Base-by-base conservation (phyloP, 768 basidiomycete genomes). In the Lentinula boryana region DNA sequence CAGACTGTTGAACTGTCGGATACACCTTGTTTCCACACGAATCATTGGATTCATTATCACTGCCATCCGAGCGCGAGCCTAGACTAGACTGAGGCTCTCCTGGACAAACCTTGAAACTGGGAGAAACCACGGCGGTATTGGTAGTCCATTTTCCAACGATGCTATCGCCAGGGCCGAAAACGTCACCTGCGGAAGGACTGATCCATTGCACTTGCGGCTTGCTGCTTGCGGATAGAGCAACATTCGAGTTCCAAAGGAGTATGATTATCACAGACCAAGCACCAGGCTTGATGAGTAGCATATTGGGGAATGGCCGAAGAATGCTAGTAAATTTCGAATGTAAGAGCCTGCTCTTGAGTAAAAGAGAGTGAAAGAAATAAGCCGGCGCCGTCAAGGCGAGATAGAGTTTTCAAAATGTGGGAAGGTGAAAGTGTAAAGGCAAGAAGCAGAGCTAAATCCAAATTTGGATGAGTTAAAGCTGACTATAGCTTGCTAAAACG, bases 161-260 rank as follows among this genome's bases (percentile, higher is more conserved):
- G 36, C 58, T 60, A 38, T 60, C 58, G 5, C 58, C 50, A 52
- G 58, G 16, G 3, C 50, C 16, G 27, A 36, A 60, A 3, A 10
- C 21, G 38, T 60, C 58, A 18, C 58, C 58, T 15, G 50, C 58
- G 9, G 58, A 60, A 40, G 58, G 58, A 41, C 49, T 60, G 23
- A 60, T 41, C 58, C 58, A 60, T 36, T 51, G 21, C 4, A 60
- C 49, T 41, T 60, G 58, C 18, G 57, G 58, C 32, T 60, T 21
- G 5, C 21, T 52, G 8, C 5, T 10, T 9, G 50, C 40, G 16
- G 40, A 49, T 4, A 33, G 23, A 49, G 46, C 35, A 36, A 9
- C 3, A 21, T 13, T 46, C 4, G 57, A 10, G 18, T 40, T 43
- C 31, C 36, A 41, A 43, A 58, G 57, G 31, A 60, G 31, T 10